A percentile compares a stretch with the other conserved stretches of the same genome.
These are phyloP conservation scores for Pseudonitzschia pungens DNA, from an alignment of 108 stramenopile genomes.

Conservation along the genomic window DNA sequence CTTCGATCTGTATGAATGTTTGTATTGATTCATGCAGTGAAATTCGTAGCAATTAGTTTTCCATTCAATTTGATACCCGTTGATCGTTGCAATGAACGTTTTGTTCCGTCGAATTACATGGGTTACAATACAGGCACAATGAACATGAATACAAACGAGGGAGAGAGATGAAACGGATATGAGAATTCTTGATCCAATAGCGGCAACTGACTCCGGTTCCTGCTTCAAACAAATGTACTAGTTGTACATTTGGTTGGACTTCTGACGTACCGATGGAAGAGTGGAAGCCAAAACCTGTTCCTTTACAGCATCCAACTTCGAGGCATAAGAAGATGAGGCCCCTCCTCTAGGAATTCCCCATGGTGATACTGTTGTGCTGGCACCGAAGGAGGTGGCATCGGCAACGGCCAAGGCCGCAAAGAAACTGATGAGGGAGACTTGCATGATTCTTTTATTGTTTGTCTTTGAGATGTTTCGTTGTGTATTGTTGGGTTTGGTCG, in stretches of 20 bases:
- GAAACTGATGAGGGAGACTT: neutral
- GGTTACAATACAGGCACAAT: neutral
- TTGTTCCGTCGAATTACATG: too few species aligned
- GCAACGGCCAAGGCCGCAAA: constrained; percentile 13
- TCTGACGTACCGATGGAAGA: constrained; percentile 29
- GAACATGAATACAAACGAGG: neutral
- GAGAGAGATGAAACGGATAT: neutral
- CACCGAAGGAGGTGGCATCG: constrained; percentile 8
- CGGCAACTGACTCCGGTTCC: neutral
- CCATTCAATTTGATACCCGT: too few species aligned
- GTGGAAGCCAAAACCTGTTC: constrained; percentile 37
- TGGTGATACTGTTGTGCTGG: neutral
- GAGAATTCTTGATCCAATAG: neutral
- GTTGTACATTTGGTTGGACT: neutral
- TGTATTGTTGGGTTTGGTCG: too few species aligned
- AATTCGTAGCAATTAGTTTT: too few species aligned
- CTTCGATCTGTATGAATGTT: constrained; percentile 56
- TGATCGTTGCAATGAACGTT: too few species aligned
- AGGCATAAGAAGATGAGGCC: constrained; percentile 23
- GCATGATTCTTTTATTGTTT: neutral
- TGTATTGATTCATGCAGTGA: neutral
- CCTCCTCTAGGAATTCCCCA: constrained; percentile 30
- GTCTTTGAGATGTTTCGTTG: neutral
- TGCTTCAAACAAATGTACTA: too few species aligned
- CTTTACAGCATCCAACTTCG: constrained; percentile 41